Base-by-base conservation (phyloP, 139 green algal species). In the Edaphochlamys debaryana region DNA sequence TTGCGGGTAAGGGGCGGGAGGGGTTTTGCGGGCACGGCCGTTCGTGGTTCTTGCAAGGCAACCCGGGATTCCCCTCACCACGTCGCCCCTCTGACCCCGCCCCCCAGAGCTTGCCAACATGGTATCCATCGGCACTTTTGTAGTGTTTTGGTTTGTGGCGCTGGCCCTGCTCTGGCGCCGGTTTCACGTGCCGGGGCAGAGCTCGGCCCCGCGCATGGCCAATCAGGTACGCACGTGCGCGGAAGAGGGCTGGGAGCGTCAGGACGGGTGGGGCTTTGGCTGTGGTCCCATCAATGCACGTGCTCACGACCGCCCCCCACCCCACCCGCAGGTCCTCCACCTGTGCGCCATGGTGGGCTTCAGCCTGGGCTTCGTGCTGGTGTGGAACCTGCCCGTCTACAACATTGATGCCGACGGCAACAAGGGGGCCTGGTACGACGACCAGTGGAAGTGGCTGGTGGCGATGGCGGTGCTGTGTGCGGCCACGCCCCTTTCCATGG, bases 41-140 rank as follows among this genome's bases (percentile, higher is more conserved):
- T n/a, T n/a, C n/a, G n/a, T n/a, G n/a, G n/a, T n/a, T n/a, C n/a
- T n/a, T n/a, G n/a, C n/a, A n/a, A n/a, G n/a, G n/a, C n/a, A n/a
- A n/a, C n/a, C n/a, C n/a, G n/a, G n/a, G n/a, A n/a, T n/a, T n/a
- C n/a, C n/a, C n/a, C n/a, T n/a, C n/a, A n/a, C n/a, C n/a, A n/a
- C n/a, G n/a, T n/a, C n/a, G n/a, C n/a, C n/a, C n/a, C n/a, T n/a
- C n/a, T n/a, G n/a, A n/a, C n/a, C n/a, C n/a, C n/a, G n/a, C n/a
- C 48, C 11, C 48, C 11, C 48, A 3, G 79, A 88, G 13, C 76
- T 94, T 5, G 78, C 87, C 27, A 87, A 92, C 74, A 89, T 96
- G 86, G 93, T 96, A 6, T 94, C 90, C 48, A 96, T 96, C 68
- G 88, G 89, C 23, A 96, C 93, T 15, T 84, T 96, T 25, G 88